phyloP scores from a whole-genome alignment of 129 eudicot species.

The Deinandra increscens region DNA sequence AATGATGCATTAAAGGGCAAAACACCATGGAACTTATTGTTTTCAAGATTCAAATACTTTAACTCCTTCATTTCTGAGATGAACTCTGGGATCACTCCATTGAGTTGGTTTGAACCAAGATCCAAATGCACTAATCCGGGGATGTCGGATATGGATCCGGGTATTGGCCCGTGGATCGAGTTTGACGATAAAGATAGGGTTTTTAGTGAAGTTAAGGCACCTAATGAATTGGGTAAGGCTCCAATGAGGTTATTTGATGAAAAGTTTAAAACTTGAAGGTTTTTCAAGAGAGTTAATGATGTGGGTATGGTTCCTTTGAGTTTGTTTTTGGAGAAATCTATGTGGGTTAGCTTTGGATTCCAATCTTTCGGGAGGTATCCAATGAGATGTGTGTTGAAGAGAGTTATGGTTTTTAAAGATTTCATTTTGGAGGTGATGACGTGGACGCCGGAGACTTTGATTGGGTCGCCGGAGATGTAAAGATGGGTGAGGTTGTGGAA shows the following conservation, averaged over 20 bases:
- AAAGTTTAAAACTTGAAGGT: slow-evolving; percentile 49
- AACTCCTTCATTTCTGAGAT: slow-evolving; percentile 56
- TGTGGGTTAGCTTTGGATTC: slow-evolving; percentile 55
- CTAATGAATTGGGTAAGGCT: slow-evolving; percentile 64
- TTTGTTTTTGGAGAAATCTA: slow-evolving; percentile 68
- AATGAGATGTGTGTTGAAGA: slow-evolving; percentile 58
- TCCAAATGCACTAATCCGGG: slow-evolving; percentile 56
- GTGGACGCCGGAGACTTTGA: slow-evolving; percentile 65
- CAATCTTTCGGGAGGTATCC: slow-evolving; percentile 73
- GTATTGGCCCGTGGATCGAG: slow-evolving; percentile 68
- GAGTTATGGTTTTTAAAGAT: slow-evolving; percentile 39
- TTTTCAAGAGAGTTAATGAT: slow-evolving; percentile 55
- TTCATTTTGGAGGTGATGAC: slow-evolving; percentile 52
- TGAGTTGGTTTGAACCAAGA: slow-evolving; percentile 68
- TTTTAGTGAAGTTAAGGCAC: slow-evolving; percentile 49
- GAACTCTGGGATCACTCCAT: slow-evolving; percentile 67
- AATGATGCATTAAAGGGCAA: slow-evolving; percentile 78
- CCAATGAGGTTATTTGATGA: slow-evolving; percentile 67
- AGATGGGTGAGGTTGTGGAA: slow-evolving; percentile 56
- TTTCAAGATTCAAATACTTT: slow-evolving; percentile 77
- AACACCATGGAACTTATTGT: slow-evolving; percentile 75
- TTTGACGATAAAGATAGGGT: slow-evolving; percentile 65
- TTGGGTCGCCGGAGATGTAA: slow-evolving; percentile 45
- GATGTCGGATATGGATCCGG: slow-evolving; percentile 54
- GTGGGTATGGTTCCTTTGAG: slow-evolving; percentile 68